Percentiles rank a stretch among this genome's conserved stretches.
These are phyloP conservation scores for Taphrina deformans DNA, from an alignment of 1,139 yeast genomes.

Conservation along the genomic window DNA sequence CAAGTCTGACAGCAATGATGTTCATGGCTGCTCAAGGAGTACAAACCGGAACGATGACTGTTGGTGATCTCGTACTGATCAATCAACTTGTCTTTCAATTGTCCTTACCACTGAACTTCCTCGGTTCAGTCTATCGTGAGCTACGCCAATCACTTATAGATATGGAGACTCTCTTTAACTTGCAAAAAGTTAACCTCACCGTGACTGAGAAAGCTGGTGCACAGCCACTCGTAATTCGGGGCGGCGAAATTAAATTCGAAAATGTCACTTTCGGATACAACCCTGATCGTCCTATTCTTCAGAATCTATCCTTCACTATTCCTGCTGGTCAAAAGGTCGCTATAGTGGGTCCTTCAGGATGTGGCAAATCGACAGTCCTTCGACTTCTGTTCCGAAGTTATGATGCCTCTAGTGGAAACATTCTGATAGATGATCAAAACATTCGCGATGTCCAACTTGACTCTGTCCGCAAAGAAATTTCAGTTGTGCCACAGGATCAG, in stretches of 20 bases:
- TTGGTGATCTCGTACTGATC: conserved; percentile 93
- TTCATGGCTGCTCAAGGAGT: conserved; percentile 98
- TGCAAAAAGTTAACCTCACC: conserved; percentile 71
- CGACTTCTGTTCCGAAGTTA: conserved; percentile 83
- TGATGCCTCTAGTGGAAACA: conserved; percentile 75
- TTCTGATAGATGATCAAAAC: conserved; percentile 85
- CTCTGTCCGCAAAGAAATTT: conserved; percentile 69
- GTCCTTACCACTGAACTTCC: conserved; percentile 87
- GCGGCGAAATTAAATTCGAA: conserved; percentile 80
- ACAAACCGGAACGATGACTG: conserved; percentile 74
- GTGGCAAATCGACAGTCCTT: conserved; percentile 75
- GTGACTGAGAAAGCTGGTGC: conserved; percentile 66
- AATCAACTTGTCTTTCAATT: conserved; percentile 95
- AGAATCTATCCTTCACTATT: conserved; percentile 76
- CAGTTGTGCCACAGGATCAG: conserved; percentile 91
- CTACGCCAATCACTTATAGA: conserved; percentile 86
- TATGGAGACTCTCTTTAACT: conserved; percentile 85
- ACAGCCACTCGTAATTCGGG: conserved; percentile 55
- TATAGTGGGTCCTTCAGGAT: conserved; percentile 48
- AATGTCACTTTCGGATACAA: conserved; percentile 92
- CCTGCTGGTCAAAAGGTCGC: conserved; percentile 50
- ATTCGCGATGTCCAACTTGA: conserved; percentile 71
- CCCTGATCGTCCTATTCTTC: conserved; percentile 79
- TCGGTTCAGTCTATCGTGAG: conserved; percentile 85
- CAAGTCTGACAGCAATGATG: conserved; percentile 96